Evolutionary conservation across 805 yeast species (phyloP), one percentile per base, ranked within the genome.

Genomic region (Lachancea nothofagi): DNA sequence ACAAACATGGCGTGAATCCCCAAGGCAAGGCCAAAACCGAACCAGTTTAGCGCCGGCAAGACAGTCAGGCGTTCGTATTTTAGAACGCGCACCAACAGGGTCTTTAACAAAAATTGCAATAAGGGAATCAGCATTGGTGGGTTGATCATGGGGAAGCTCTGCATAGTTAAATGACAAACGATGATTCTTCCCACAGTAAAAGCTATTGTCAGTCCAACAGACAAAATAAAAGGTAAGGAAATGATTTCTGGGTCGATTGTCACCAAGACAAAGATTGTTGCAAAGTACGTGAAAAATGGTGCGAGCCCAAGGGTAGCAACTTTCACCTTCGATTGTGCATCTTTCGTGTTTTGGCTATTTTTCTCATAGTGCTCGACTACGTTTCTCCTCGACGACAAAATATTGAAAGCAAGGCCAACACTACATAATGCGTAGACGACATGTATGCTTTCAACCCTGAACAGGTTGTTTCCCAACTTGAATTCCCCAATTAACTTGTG

Each of bases 121-220:
- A 67, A 4, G 50, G 96, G 83, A 43, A 86, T 69, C 26, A 76
- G 69, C 69, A 78, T 76, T 31, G 95, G 84, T 22, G 83, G 70
- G 36, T 86, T 83, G 47, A 74, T 52, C 57, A 69, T 64, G 34
- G 97, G 97, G 70, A 84, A 88, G 10, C 67, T 63, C 59, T 84
- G 95, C 36, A 73, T 65, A 1, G 96, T 85, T 49, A 90, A 74
- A 60, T 89, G 97, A 2, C 86, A 89, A 41, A 82, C 70, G 53
- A 89, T 89, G 46, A 89, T 86, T 57, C 93, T 76, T 4, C 97
- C 97, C n/a, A 90, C 97, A 3, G 77, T 69, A 54, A 84, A 82
- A 1, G 97, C 96, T 49, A 83, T 64, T 1, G 83, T 73, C 37
- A 82, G 70, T 1, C 95, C 94, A 53, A 84, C 77, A 21, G 89